Evolutionary conservation across 306 rosid genomes (phyloP).

Genomic region (Dryas octopetala): DNA sequence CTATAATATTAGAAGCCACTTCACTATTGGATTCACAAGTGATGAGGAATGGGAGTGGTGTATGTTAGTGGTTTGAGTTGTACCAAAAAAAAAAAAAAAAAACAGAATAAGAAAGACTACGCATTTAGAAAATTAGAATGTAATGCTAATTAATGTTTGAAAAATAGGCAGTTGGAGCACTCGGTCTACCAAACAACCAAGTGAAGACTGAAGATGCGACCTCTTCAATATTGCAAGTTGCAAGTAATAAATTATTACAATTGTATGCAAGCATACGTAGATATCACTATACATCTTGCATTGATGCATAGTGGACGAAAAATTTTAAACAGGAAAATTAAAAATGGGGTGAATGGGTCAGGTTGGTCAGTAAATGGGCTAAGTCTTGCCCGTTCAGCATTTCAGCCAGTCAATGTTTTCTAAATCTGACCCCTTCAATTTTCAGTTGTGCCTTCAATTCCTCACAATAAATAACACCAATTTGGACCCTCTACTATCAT

Average conservation of each 20-base stretch:
- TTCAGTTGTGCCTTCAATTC: neutral
- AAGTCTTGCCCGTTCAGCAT: conserved; percentile 3
- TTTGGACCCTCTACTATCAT: neutral
- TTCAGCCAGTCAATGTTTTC: conserved; percentile 27
- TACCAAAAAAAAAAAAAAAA: neutral
- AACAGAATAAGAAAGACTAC: neutral
- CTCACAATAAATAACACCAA: conserved; percentile 17
- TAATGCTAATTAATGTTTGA: conserved; percentile 2
- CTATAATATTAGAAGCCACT: neutral
- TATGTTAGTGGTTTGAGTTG: neutral
- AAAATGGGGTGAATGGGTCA: conserved; percentile 12
- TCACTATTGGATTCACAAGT: neutral
- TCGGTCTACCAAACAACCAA: conserved; percentile 12
- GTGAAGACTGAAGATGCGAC: conserved; percentile 6
- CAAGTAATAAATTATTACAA: neutral
- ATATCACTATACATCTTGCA: neutral
- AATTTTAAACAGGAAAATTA: conserved; percentile 15
- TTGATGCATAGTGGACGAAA: neutral
- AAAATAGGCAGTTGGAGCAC: neutral
- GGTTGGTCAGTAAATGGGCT: conserved; percentile 14
- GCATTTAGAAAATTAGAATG: neutral
- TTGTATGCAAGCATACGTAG: neutral
- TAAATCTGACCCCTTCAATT: conserved; percentile 39
- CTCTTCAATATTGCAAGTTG: conserved; percentile 7
- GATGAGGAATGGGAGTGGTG: neutral